Conservation (phyloP, 768 basidiomycete species). For the Xerocomus brunneocitrinus region DNA sequence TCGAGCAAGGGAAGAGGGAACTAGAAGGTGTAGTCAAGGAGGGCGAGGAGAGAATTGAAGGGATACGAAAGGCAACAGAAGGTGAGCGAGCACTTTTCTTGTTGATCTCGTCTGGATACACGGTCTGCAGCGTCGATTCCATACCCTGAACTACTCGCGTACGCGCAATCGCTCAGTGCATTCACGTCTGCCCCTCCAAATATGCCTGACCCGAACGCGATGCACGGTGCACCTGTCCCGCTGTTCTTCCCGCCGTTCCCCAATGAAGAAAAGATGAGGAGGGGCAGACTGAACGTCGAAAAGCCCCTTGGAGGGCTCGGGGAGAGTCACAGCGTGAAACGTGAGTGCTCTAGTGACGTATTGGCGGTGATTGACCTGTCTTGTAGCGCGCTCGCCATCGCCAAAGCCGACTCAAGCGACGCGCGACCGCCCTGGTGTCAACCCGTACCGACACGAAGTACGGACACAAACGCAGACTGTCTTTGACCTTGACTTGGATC, state of each 20-base stretch:
- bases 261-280: conserved; percentile 88
- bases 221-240: conserved; percentile 68
- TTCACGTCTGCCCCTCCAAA: conserved; percentile 89
- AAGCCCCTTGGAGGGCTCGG: conserved; percentile 73
- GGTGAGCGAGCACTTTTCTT: conserved; percentile 40
- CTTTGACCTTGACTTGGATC: conserved; percentile 79
- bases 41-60: conserved; percentile 66
- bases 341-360: conserved; percentile 37
- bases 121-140: conserved; percentile 60
- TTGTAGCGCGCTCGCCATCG: conserved; percentile 56
- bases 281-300: conserved; percentile 74
- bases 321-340: conserved; percentile 77
- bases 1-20: conserved; percentile 64
- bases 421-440: conserved; percentile 49
- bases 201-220: conserved; percentile 60
- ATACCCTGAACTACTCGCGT: conserved; percentile 77
- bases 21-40: conserved; percentile 68
- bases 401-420: conserved; percentile 47
- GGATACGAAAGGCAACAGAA: conserved; percentile 67
- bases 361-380: conserved; percentile 5
- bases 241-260: conserved; percentile 89
- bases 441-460: conserved; percentile 70
- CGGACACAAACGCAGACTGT: conserved; percentile 55
- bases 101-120: not conserved
- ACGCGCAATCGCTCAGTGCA: conserved; percentile 79